Conservation (phyloP, 768 basidiomycete species). For the Podaxis sp. region DNA sequence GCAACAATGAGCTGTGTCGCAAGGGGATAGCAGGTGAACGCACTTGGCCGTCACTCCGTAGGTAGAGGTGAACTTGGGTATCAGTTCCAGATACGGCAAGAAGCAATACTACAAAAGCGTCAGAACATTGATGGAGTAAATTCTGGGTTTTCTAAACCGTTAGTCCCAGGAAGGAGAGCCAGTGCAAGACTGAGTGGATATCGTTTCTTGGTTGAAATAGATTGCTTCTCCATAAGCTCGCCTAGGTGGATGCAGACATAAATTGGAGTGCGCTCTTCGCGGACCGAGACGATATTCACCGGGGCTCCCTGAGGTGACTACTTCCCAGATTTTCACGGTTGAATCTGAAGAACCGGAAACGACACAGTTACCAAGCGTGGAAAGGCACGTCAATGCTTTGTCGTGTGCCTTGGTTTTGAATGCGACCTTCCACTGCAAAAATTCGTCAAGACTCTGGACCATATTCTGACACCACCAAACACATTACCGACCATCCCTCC, state of each 20-base stretch:
- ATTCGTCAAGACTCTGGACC: slow-evolving; percentile 13
- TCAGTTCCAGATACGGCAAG: slow-evolving; percentile 88
- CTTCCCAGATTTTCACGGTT: slow-evolving; percentile 68
- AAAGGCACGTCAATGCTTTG: slow-evolving; percentile 67
- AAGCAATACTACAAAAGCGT: slow-evolving; percentile 41
- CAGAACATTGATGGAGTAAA: not conserved
- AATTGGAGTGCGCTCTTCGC: not conserved
- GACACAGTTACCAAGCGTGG: slow-evolving; percentile 41
- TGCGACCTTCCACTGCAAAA: slow-evolving; percentile 52
- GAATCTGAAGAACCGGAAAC: slow-evolving; percentile 85
- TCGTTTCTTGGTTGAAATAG: slow-evolving; percentile 57
- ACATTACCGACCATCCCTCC: slow-evolving; percentile 26
- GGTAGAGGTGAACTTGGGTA: slow-evolving; percentile 71
- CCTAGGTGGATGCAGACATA: slow-evolving; percentile 21
- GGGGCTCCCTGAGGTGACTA: slow-evolving; percentile 30
- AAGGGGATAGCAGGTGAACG: not conserved
- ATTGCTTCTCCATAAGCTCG: slow-evolving; percentile 45
- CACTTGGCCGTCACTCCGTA: slow-evolving; percentile 54
- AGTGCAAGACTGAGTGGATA: slow-evolving; percentile 74
- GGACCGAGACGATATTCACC: slow-evolving; percentile 3
- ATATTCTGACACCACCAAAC: not conserved
- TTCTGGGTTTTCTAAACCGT: slow-evolving; percentile 40
- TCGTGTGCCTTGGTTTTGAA: slow-evolving; percentile 54
- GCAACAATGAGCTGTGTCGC: not conserved
- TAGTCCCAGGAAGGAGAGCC: slow-evolving; percentile 57